Evolutionary conservation across 2,329 filamentous ascomycete species (phyloP).

Genomic region (Penicillium hesseltinei): DNA sequence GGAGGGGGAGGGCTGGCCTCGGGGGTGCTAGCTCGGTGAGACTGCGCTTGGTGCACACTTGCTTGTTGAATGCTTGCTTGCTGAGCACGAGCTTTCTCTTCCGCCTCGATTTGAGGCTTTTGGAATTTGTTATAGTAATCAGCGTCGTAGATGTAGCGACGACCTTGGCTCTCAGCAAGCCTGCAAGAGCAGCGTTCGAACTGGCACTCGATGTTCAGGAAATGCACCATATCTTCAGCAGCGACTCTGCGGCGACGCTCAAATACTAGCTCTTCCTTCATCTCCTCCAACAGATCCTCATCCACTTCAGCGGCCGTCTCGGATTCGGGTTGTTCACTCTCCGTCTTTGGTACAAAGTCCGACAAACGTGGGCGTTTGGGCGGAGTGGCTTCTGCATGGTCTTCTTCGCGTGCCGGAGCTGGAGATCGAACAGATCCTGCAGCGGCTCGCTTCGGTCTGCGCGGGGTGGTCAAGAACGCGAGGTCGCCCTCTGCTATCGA

Average conservation of each 20-base stretch:
- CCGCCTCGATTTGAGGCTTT: conserved; percentile 20
- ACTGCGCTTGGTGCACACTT: not conserved
- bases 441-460: conserved; percentile 36
- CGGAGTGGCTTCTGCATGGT: conserved; percentile 29
- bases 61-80: conserved; percentile 4
- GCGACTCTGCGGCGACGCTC: conserved; percentile 52
- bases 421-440: conserved; percentile 28
- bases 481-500: conserved; percentile 35
- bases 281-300: conserved; percentile 43
- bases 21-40: not conserved
- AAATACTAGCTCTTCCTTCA: conserved; percentile 50
- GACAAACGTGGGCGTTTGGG: conserved; percentile 36
- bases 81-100: conserved; percentile 7
- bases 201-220: conserved; percentile 51
- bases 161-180: conserved; percentile 43
- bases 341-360: conserved; percentile 22
- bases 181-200: conserved; percentile 50
- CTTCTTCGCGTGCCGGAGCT: conserved; percentile 9
- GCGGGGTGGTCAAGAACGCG: conserved; percentile 31
- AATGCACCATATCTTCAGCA: conserved; percentile 57
- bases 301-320: conserved; percentile 32
- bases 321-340: conserved; percentile 27
- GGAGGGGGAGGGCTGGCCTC: conserved; percentile 6
- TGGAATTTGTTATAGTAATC: conserved; percentile 29
- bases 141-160: conserved; percentile 41